Percentiles rank a stretch among this genome's conserved stretches.
Conservation (phyloP, 192 early-diverging fungal genomes). For the Rhizoclosmatium globosum region DNA sequence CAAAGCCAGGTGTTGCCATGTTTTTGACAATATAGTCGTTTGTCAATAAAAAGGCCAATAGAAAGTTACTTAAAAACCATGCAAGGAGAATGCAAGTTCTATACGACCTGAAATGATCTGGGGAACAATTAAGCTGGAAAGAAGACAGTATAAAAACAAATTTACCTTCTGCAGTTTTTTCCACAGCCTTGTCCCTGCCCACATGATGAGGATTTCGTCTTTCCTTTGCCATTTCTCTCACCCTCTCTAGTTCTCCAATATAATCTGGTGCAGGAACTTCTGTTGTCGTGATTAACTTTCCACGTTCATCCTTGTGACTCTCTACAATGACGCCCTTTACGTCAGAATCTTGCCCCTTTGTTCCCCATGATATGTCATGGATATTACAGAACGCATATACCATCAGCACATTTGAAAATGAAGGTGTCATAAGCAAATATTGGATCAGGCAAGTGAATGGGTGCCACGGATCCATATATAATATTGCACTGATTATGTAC, state of each 20-base stretch:
- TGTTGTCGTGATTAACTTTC: constrained; percentile 63
- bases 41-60: constrained; percentile 54
- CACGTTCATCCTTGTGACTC: constrained; percentile 76
- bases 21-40: constrained; percentile 36
- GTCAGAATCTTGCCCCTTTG: constrained; percentile 77
- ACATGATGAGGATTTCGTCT: too few relatives aligned
- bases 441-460: constrained; percentile 58
- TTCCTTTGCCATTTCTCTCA: too few relatives aligned
- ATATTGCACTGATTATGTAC: constrained; percentile 48
- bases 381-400: constrained; percentile 76
- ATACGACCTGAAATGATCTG: constrained; percentile 63
- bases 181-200: too few relatives aligned
- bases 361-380: constrained; percentile 70
- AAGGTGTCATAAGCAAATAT: constrained; percentile 87
- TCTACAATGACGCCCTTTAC: constrained; percentile 72
- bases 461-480: constrained; percentile 62
- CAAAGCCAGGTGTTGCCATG: constrained; percentile 1
- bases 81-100: constrained; percentile 55
- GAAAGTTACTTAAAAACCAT: constrained; percentile 57
- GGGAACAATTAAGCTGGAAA: constrained; percentile 56
- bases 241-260: constrained; percentile 29
- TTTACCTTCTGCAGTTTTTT: too few relatives aligned
- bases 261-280: constrained; percentile 67
- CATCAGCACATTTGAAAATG: constrained; percentile 91
- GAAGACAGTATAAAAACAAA: too few relatives aligned